Conservation (phyloP, 768 basidiomycete genomes). For the Scleroderma bovista region DNA sequence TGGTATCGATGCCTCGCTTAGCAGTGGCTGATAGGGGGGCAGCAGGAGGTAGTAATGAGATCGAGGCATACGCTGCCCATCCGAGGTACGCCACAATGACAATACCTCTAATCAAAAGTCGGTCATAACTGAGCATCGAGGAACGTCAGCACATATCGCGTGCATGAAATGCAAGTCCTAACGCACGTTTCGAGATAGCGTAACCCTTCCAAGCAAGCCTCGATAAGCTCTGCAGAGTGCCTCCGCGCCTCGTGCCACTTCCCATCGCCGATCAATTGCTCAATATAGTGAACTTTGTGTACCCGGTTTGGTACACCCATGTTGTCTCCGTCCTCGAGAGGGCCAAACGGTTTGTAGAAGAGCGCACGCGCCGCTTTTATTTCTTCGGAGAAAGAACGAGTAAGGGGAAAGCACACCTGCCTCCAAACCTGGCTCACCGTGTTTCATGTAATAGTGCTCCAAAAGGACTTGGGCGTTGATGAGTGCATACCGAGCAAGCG, state of each 20-base stretch:
- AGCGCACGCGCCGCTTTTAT: slow-evolving; percentile 54
- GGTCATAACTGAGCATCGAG: slow-evolving; percentile 53
- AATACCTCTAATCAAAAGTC: slow-evolving; percentile 60
- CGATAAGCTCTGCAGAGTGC: slow-evolving; percentile 47
- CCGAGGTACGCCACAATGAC: slow-evolving; percentile 70
- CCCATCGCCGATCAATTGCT: slow-evolving; percentile 36
- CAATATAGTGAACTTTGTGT: slow-evolving; percentile 35
- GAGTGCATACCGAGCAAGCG: slow-evolving; percentile 48
- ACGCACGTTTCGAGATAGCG: slow-evolving; percentile 70
- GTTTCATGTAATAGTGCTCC: slow-evolving; percentile 74
- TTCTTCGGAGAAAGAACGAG: slow-evolving; percentile 34
- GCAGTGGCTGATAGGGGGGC: slow-evolving; percentile 11
- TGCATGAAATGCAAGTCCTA: background rate
- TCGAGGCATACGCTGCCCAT: slow-evolving; percentile 66
- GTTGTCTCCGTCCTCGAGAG: slow-evolving; percentile 34
- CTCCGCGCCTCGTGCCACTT: slow-evolving; percentile 47
- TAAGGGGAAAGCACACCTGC: background rate
- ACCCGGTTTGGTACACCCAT: slow-evolving; percentile 32
- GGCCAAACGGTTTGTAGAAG: slow-evolving; percentile 56
- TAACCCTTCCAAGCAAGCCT: slow-evolving; percentile 51
- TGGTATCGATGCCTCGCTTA: slow-evolving; percentile 11
- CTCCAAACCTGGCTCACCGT: slow-evolving; percentile 41
- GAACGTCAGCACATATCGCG: slow-evolving; percentile 5
- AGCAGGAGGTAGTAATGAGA: slow-evolving; percentile 47
- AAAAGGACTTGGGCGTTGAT: slow-evolving; percentile 67